Conservation (phyloP, 371 early-diverging fungal species). For the Actinomortierella wolfii region DNA sequence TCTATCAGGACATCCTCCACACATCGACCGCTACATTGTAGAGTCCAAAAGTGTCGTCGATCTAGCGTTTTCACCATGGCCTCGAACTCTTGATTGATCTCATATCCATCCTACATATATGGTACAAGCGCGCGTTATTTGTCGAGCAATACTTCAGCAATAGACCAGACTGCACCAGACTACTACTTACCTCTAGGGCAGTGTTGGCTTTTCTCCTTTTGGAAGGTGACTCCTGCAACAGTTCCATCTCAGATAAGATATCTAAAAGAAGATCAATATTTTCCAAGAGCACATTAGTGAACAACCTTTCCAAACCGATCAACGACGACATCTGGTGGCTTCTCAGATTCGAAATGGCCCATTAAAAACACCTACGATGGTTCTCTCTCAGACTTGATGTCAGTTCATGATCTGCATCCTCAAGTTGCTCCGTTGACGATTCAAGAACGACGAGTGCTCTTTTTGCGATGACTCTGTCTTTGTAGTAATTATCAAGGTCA, state of each 20-base stretch:
- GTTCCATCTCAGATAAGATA: too few species aligned
- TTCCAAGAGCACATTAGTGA: not conserved
- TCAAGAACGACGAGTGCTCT: not conserved
- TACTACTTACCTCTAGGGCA: too few species aligned
- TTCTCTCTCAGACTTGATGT: not conserved
- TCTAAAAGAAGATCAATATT: too few species aligned
- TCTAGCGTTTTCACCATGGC: conserved; percentile 8
- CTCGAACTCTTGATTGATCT: conserved; percentile 15
- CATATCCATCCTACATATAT: too few species aligned
- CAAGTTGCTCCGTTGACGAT: not conserved
- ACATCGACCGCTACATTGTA: conserved; percentile 10
- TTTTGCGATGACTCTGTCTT: not conserved
- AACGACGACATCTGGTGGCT: not conserved
- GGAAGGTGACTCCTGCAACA: too few species aligned
- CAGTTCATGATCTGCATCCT: not conserved
- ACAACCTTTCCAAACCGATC: not conserved
- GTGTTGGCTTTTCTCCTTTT: too few species aligned
- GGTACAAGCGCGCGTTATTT: too few species aligned
- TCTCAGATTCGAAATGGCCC: not conserved
- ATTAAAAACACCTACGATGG: not conserved
- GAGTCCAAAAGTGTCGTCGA: conserved; percentile 7
- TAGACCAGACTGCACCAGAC: too few species aligned
- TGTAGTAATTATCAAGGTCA: not conserved
- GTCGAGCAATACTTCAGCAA: too few species aligned
- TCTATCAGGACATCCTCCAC: conserved; percentile 14